A percentile compares a stretch with the other conserved stretches of the same genome.
phyloP scores from a whole-genome alignment of 768 basidiomycete genomes.

The Gautieria morchelliformis region DNA sequence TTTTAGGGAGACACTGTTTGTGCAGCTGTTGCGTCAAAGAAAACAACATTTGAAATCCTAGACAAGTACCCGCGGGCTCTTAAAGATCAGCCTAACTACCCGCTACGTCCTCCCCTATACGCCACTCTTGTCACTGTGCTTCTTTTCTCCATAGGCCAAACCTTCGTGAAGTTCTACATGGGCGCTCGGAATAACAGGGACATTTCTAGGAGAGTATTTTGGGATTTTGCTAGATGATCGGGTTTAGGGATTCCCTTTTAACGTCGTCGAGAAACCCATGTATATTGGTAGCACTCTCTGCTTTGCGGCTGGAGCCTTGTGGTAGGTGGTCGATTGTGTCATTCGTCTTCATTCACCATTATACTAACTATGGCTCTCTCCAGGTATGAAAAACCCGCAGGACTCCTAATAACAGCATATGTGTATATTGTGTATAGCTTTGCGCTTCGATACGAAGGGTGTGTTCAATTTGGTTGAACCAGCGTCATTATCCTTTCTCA shows the following conservation, averaged over 20 bases:
- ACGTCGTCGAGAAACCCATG: conserved; percentile 89
- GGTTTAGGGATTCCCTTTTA: conserved; percentile 85
- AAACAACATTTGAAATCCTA: conserved; percentile 2
- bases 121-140: conserved; percentile 48
- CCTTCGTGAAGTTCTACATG: conserved; percentile 85
- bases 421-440: conserved; percentile 79
- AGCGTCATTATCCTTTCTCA: not conserved
- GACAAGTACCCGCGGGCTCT: conserved; percentile 69
- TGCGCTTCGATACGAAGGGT: conserved; percentile 89
- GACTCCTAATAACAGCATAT: conserved; percentile 67
- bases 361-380: not conserved
- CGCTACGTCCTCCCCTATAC: conserved; percentile 57
- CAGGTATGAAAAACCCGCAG: conserved; percentile 82
- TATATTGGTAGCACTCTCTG: conserved; percentile 92
- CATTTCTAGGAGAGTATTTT: conserved; percentile 66
- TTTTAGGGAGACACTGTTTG: conserved; percentile 77
- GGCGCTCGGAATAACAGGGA: conserved; percentile 88
- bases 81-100: conserved; percentile 58
- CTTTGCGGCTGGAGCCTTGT: conserved; percentile 79
- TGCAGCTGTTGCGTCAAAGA: conserved; percentile 11
- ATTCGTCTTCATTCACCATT: not conserved
- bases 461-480: conserved; percentile 20
- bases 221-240: conserved; percentile 24
- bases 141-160: conserved; percentile 65
- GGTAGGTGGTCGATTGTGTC: conserved; percentile 38